These are phyloP conservation scores for Aspergillus ustus DNA, from an alignment of 2,329 filamentous ascomycete species.

Conservation along the genomic window DNA sequence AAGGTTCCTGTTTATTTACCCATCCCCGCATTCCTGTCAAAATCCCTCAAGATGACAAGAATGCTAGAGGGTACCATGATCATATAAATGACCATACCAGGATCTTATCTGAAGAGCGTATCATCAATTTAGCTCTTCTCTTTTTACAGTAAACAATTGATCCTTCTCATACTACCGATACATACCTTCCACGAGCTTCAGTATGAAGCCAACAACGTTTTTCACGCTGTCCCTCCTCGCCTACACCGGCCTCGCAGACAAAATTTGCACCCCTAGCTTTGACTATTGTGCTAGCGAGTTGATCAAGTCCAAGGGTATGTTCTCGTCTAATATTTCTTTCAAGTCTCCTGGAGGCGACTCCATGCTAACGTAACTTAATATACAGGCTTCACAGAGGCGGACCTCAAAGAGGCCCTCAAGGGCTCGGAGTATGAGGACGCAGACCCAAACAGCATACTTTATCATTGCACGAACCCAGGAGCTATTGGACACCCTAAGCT, in stretches of 20 bases:
- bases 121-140: not conserved
- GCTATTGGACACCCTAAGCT: constrained; percentile 38
- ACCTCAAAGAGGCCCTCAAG: constrained; percentile 33
- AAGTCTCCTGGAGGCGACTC: not conserved
- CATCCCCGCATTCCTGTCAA: constrained; percentile 8
- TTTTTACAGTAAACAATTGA: not conserved
- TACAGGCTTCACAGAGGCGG: constrained; percentile 35
- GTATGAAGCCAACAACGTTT: constrained; percentile 32
- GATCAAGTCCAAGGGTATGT: constrained; percentile 34
- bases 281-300: constrained; percentile 39
- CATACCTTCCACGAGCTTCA: not conserved
- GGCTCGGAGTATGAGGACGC: constrained; percentile 33
- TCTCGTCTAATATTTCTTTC: too few relatives aligned
- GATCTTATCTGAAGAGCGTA: not conserved
- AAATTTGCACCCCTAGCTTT: constrained; percentile 41
- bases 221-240: constrained; percentile 26
- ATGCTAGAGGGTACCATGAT: not conserved
- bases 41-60: constrained; percentile 4
- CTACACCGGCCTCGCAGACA: constrained; percentile 30
- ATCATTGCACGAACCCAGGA: constrained; percentile 42
- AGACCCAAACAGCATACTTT: constrained; percentile 35
- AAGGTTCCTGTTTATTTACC: not conserved
- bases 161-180: not conserved
- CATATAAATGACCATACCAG: not conserved
- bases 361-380: not conserved